These are phyloP conservation scores for Beauveria sp. DNA, from an alignment of 2,329 filamentous ascomycete genomes.

Conservation along the genomic window DNA sequence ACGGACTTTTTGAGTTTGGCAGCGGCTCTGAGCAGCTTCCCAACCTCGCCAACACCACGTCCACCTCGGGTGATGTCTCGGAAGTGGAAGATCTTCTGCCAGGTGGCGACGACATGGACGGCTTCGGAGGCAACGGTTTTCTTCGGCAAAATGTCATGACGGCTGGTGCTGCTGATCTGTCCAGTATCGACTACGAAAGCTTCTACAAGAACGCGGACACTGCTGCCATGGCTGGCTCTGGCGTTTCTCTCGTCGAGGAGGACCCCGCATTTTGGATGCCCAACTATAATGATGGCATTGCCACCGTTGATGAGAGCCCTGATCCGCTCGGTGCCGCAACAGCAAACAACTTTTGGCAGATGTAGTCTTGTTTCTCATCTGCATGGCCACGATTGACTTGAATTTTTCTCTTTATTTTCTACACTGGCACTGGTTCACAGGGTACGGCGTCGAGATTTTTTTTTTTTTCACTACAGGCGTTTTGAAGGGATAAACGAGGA, in stretches of 20 bases:
- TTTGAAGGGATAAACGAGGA: constrained; percentile 8
- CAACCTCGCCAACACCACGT: constrained; percentile 48
- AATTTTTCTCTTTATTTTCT: neutral
- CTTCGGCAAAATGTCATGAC: constrained; percentile 38
- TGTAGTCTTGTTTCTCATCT: constrained; percentile 15
- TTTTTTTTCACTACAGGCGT: constrained; percentile 2
- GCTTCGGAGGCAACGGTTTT: constrained; percentile 39
- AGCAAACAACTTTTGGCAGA: constrained; percentile 28
- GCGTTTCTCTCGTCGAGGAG: constrained; percentile 44
- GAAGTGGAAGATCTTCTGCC: constrained; percentile 55
- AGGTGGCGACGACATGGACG: constrained; percentile 38
- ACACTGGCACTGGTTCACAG: neutral
- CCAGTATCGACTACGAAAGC: constrained; percentile 46
- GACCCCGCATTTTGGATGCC: constrained; percentile 43
- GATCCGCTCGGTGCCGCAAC: constrained; percentile 25
- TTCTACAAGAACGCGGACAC: constrained; percentile 44
- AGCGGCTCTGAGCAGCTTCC: constrained; percentile 47
- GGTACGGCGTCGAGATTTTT: neutral
- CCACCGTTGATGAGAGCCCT: constrained; percentile 29
- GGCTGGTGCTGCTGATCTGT: constrained; percentile 33
- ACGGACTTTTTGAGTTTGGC: constrained; percentile 42
- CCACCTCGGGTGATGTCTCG: constrained; percentile 60
- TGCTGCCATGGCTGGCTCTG: constrained; percentile 32
- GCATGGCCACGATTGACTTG: neutral
- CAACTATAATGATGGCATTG: constrained; percentile 33